Evolutionary conservation across 2,329 filamentous ascomycete genomes (phyloP), one percentile per base, ranked within the genome.

Genomic region (Fusarium nurragi): DNA sequence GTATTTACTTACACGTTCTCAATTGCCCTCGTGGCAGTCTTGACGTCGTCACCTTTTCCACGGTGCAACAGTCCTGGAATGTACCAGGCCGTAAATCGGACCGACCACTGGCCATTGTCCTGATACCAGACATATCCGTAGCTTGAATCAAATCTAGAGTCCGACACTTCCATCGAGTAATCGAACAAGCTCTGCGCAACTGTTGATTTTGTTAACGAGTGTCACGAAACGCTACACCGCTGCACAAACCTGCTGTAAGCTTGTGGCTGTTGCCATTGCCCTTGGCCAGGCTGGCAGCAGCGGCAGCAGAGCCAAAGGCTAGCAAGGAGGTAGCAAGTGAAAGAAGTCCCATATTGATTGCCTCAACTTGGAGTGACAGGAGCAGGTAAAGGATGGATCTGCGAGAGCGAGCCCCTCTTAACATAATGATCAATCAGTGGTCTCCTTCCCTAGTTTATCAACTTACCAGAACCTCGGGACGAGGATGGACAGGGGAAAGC

Each of bases 11-110:
- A 59, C 55, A 59, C 26, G 25, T 59, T 59, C 21, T 59, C 55
- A n/a, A 59, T 59, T 2, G 55, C 53, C 21, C 51, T 50, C 0
- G 58, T 12, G 11, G 55, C 55, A 51, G 54, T 38, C 37, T 59
- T 58, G 0, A 59, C 21, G 37, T 59, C 55, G 7, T 58, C 43
- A 0, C 53, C 37, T 9, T 59, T 12, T 2, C 11, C 44, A 7
- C 55, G 55, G 25, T 50, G 37, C 2, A 59, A 78, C 16, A 80
- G 57, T 2, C 78, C 78, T 1, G 77, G 69, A 4, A 77, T 67
- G 44, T 80, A 80, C 78, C 78, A 80, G 0, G 77, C 76, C 2
- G 78, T 81, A 45, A 81, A 81, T 11, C 79, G 74, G 30, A 76
- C 70, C 5, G 75, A 79, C 76, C 78, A 81, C 19, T 76, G 76